Base-by-base conservation (phyloP, 495 filamentous ascomycete species). In the Aspergillus saccharolyticus region DNA sequence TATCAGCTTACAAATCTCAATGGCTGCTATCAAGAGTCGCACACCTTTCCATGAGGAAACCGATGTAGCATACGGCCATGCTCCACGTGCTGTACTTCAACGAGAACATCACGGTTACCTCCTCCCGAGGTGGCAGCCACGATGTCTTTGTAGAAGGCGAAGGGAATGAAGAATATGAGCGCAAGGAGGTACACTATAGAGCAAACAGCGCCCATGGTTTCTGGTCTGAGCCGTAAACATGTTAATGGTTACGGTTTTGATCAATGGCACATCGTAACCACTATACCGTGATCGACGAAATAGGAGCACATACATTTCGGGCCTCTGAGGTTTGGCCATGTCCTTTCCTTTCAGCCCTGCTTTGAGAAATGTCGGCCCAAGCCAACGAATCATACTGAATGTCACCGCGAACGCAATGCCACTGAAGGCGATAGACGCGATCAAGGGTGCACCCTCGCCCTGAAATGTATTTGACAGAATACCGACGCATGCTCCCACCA, bases 101-200 rank as follows among this genome's bases (percentile, higher is more conserved):
- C 69, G 12, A 94, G 86, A 17, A 92, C 83, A 73, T 97, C 92
- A 49, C 89, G 78, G 69, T 96, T 96, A 16, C 92, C 93, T 56
- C 91, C 93, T 55, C 92, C 94, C 57, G 90, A 94, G 18, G 95
- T 97, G 18, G 90, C 91, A n/a, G 88, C 87, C 19, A 97, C 92
- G 58, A 99, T 94, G 66, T 99, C 92, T 71, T 96, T 93, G 75
- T 96, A 97, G 72, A 99, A 97, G 2, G 90, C 86, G 71, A 97
- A 97, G 0, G 94, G 94, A 53, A 97, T 90, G 68, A 99, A 97
- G 28, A 89, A 69, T 52, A 97, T 95, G 28, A 96, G 82, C 5
- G 81, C 79, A 21, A 97, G 75, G 25, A 99, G 77, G 74, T 97
- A 97, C 1, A 97, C 89, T 30, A 94, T 83, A 1, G 95, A 94